A percentile compares a stretch with the other conserved stretches of the same genome.
phyloP scores from a whole-genome alignment of 2,329 filamentous ascomycete genomes.

The Sporothrix phasma region DNA sequence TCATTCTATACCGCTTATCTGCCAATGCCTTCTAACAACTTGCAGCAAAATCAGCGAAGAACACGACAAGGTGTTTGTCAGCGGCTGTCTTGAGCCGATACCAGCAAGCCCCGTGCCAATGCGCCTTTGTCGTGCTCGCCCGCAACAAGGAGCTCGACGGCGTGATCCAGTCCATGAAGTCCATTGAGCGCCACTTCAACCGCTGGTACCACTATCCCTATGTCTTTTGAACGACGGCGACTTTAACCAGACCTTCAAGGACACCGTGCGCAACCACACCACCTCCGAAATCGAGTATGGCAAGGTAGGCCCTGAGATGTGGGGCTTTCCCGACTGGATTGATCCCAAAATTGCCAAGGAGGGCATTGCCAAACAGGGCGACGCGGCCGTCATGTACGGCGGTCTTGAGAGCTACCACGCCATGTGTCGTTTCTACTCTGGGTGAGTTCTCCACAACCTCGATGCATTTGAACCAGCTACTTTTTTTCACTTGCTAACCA shows the following conservation, averaged over 20 bases:
- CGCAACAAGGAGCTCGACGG: conserved; percentile 94
- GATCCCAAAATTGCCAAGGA: conserved; percentile 90
- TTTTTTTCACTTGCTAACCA: no score
- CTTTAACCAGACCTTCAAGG: conserved; percentile 90
- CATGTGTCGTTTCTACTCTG: conserved; percentile 99
- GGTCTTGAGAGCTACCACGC: conserved; percentile 97
- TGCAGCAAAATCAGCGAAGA: conserved; percentile 90
- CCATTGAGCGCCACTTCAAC: conserved; percentile 97
- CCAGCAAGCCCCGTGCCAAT: conserved; percentile 72
- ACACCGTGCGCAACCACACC: conserved; percentile 82
- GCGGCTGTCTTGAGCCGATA: conserved; percentile 76
- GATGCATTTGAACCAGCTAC: no score
- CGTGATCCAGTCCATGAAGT: conserved; percentile 93
- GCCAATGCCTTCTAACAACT: background rate
- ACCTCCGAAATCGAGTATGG: conserved; percentile 83
- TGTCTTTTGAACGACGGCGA: conserved; percentile 97
- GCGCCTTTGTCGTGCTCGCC: conserved; percentile 93
- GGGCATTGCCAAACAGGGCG: conserved; percentile 91
- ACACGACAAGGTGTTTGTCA: conserved; percentile 92
- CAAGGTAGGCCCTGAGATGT: conserved; percentile 81
- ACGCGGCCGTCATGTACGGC: conserved; percentile 97
- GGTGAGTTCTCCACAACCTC: no score
- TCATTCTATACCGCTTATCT: background rate
- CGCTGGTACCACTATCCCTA: conserved; percentile 98
- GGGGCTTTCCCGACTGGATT: conserved; percentile 96